These are phyloP conservation scores for Pezicula rhizophila DNA, from an alignment of 2,329 filamentous ascomycete genomes.

Conservation along the genomic window DNA sequence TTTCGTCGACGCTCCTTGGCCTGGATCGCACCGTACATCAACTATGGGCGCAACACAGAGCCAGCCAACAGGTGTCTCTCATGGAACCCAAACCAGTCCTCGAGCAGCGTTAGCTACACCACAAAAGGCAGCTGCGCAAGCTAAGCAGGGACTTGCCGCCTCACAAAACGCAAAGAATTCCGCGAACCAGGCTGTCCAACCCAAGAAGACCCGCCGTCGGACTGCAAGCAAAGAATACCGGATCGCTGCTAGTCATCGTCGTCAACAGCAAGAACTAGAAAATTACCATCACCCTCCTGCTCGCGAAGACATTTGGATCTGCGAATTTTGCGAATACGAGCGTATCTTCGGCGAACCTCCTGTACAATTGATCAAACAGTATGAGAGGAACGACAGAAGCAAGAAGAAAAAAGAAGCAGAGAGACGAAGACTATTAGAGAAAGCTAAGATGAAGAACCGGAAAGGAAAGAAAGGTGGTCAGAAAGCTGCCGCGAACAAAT, in stretches of 20 bases:
- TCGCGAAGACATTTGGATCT: conserved; percentile 81
- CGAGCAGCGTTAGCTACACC: conserved; percentile 16
- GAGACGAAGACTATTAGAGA: conserved; percentile 76
- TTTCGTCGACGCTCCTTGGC: conserved; percentile 54
- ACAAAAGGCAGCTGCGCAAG: conserved; percentile 14
- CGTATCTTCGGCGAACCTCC: conserved; percentile 87
- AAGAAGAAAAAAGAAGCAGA: conserved; percentile 81
- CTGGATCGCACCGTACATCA: conserved; percentile 37
- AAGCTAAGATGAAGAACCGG: conserved; percentile 87
- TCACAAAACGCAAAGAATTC: conserved; percentile 33
- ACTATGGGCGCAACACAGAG: conserved; percentile 14
- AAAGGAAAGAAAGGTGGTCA: conserved; percentile 83
- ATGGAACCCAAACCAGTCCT: conserved; percentile 28
- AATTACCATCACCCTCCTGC: conserved; percentile 70
- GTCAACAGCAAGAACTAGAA: conserved; percentile 67
- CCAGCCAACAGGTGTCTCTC: conserved; percentile 18
- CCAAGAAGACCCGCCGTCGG: conserved; percentile 59
- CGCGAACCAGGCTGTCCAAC: conserved; percentile 29
- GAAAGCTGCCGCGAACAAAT: conserved; percentile 17
- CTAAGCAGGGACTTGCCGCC: conserved; percentile 19
- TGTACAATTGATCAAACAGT: conserved; percentile 77
- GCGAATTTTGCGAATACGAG: conserved; percentile 97
- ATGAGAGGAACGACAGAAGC: conserved; percentile 89
- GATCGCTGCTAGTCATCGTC: conserved; percentile 70
- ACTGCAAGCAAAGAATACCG: conserved; percentile 66